Percentiles rank a stretch among this genome's conserved stretches.
These are phyloP conservation scores for Saksenaea vasiformis DNA, from an alignment of 371 early-diverging fungal species.

Conservation along the genomic window DNA sequence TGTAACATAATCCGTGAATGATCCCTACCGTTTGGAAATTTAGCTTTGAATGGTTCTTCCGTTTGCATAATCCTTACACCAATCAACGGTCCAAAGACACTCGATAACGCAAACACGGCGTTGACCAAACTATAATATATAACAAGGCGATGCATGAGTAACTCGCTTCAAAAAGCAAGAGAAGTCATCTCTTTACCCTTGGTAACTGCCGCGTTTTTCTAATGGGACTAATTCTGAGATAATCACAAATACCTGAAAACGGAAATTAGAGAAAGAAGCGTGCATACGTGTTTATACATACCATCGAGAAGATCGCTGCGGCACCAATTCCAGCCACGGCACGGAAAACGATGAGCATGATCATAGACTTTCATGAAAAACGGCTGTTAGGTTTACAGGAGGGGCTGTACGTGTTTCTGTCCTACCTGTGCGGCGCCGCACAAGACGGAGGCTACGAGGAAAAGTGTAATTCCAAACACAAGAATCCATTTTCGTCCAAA, in stretches of 20 bases:
- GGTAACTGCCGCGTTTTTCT: conserved; percentile 59
- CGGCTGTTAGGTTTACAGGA: neutral
- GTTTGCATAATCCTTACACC: conserved; percentile 22
- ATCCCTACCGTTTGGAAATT: conserved; percentile 22
- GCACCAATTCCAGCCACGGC: conserved; percentile 67
- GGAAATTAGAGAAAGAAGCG: neutral
- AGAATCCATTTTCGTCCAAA: conserved; percentile 72
- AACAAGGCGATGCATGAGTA: neutral
- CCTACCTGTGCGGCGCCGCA: conserved; percentile 57
- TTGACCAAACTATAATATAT: conserved; percentile 30
- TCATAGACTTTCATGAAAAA: conserved; percentile 40
- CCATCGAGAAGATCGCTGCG: conserved; percentile 36
- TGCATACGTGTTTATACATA: neutral
- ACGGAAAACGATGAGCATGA: conserved; percentile 64
- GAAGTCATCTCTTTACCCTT: conserved; percentile 35
- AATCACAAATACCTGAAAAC: conserved; percentile 55
- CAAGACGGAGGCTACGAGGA: conserved; percentile 61
- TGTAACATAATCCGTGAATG: conserved; percentile 37
- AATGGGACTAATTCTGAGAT: conserved; percentile 63
- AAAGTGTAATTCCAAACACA: conserved; percentile 56
- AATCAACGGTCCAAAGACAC: conserved; percentile 49
- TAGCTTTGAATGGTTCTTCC: neutral
- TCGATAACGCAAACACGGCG: conserved; percentile 50
- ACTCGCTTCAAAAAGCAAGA: neutral
- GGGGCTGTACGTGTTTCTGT: neutral